phyloP scores from a whole-genome alignment of 1,284 basidiomycete genomes.

The Ceratobasidium sp. region DNA sequence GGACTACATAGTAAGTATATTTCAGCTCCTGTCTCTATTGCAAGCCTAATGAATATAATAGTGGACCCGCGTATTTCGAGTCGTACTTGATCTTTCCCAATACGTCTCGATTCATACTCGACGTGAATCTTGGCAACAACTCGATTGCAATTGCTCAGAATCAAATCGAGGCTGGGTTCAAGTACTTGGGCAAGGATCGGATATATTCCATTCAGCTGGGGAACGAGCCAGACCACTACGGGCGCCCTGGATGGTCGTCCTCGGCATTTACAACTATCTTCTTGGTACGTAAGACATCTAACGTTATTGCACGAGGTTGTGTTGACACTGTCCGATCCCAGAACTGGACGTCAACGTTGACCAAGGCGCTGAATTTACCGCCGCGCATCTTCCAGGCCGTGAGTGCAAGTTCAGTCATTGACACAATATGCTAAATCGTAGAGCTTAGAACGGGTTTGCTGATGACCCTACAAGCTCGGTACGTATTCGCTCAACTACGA shows the following conservation, averaged over 20 bases:
- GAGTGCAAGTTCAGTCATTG: neutral
- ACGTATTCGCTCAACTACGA: neutral
- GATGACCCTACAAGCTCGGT: constrained; percentile 51
- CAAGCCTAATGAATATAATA: constrained; percentile 29
- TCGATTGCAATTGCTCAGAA: constrained; percentile 53
- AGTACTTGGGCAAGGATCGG: constrained; percentile 52
- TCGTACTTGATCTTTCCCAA: constrained; percentile 52
- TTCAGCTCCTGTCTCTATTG: neutral
- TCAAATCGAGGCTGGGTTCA: constrained; percentile 52
- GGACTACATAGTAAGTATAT: constrained; percentile 51
- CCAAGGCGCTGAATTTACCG: constrained; percentile 50
- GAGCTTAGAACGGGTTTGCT: constrained; percentile 47
- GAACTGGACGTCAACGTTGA: constrained; percentile 48
- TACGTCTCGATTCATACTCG: constrained; percentile 52
- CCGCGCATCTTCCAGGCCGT: constrained; percentile 53
- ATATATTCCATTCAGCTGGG: constrained; percentile 55
- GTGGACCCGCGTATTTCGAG: constrained; percentile 54
- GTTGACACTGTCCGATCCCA: too few species aligned
- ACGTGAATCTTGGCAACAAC: constrained; percentile 55
- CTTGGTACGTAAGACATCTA: constrained; percentile 47
- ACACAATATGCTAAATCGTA: neutral
- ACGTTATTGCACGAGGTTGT: neutral
- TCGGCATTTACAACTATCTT: constrained; percentile 53
- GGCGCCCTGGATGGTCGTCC: constrained; percentile 52
- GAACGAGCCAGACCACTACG: constrained; percentile 56